A percentile compares a stretch with the other conserved stretches of the same genome.
Evolutionary conservation across 345 rosid genomes (phyloP).

Genomic region (Eucalyptus marginata): DNA sequence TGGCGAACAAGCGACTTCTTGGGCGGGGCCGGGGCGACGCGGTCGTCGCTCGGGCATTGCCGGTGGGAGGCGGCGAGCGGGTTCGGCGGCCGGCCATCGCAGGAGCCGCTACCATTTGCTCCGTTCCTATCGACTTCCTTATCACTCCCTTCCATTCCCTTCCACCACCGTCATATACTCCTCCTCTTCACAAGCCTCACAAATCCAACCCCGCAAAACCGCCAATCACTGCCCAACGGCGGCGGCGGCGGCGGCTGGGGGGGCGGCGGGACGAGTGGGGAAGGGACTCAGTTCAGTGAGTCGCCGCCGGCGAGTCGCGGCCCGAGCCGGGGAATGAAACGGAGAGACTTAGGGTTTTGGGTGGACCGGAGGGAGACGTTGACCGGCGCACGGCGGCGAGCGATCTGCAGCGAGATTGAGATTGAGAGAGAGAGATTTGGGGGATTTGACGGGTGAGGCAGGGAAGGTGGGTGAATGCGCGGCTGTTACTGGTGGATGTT

Average conservation of each 20-base stretch:
- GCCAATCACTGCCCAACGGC: too few species aligned
- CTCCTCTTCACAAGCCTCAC: background rate
- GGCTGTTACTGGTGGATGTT: background rate
- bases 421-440: background rate
- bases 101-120: slow-evolving; percentile 36
- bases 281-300: too few species aligned
- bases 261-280: too few species aligned
- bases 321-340: background rate
- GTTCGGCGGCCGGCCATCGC: slow-evolving; percentile 61
- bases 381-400: background rate
- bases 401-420: background rate
- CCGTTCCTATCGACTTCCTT: slow-evolving; percentile 15
- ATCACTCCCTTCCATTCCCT: slow-evolving; percentile 40
- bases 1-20: slow-evolving; percentile 62
- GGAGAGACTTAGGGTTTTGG: background rate
- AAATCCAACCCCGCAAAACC: background rate
- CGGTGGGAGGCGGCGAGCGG: slow-evolving; percentile 22
- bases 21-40: slow-evolving; percentile 10
- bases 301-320: too few species aligned
- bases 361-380: background rate
- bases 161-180: slow-evolving; percentile 21
- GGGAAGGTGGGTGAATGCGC: background rate
- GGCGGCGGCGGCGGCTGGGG: too few species aligned
- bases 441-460: background rate
- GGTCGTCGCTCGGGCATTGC: slow-evolving; percentile 18